Evolutionary conservation across 75 land plant species (phyloP).

Genomic region (Azolla pinnata): DNA sequence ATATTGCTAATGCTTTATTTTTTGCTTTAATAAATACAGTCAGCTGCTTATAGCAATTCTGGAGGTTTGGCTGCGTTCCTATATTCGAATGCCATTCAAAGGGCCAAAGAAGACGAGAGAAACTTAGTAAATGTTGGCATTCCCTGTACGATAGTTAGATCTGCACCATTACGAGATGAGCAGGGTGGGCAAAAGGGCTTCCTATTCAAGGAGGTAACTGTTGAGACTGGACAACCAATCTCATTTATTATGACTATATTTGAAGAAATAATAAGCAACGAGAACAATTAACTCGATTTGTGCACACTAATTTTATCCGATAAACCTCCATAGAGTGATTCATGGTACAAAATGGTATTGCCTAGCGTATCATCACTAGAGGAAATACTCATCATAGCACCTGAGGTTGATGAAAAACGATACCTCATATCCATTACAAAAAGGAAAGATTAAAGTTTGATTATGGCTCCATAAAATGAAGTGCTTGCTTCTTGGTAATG

Average conservation of each 20-base stretch:
- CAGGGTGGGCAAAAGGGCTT: conserved; percentile 85
- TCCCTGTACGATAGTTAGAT: conserved; percentile 82
- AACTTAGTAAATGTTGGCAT: conserved; percentile 47
- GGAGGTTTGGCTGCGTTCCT: conserved; percentile 68
- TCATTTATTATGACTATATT: background rate
- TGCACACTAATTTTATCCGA: no score
- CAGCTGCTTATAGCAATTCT: conserved; percentile 54
- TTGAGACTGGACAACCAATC: background rate
- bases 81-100: conserved; percentile 34
- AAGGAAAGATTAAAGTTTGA: no score
- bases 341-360: no score
- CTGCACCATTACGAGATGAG: conserved; percentile 53
- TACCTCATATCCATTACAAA: no score
- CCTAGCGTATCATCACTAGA: no score
- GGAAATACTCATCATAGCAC: no score
- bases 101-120: conserved; percentile 76
- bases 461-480: no score
- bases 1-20: background rate
- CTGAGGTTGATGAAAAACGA: no score
- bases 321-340: no score
- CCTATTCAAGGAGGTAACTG: conserved; percentile 55
- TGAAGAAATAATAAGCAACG: no score
- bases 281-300: no score
- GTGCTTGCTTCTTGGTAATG: no score
- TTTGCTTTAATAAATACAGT: conserved; percentile 46